Conservation (phyloP, 2,329 filamentous ascomycete species). For the Aspergillus quadricinctus region DNA sequence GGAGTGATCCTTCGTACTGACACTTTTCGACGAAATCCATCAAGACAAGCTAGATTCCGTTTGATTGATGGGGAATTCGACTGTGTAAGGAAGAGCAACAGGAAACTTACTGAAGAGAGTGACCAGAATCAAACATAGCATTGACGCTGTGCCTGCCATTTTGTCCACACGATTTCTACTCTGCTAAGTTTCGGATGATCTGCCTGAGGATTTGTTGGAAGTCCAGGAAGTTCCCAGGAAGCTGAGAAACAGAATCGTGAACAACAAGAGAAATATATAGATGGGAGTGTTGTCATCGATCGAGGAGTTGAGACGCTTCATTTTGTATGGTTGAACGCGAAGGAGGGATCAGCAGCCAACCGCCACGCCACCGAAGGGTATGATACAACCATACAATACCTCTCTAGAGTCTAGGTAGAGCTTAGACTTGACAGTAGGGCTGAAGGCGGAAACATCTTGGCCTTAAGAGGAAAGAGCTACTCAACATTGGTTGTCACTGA, state of each 20-base stretch:
- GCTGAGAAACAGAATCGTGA: slow-evolving; percentile 23
- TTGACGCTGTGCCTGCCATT: slow-evolving; percentile 34
- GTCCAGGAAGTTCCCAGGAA: slow-evolving; percentile 18
- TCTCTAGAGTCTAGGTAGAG: too few species aligned
- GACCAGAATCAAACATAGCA: slow-evolving; percentile 43
- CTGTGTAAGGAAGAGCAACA: not conserved
- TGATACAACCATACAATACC: not conserved
- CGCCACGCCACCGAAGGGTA: slow-evolving; percentile 15
- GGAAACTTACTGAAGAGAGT: slow-evolving; percentile 42
- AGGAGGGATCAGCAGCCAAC: slow-evolving; percentile 12
- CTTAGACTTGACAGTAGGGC: not conserved
- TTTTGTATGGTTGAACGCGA: slow-evolving; percentile 5
- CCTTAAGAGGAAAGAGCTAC: not conserved
- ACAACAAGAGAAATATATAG: slow-evolving; percentile 25
- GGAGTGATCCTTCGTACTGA: not conserved
- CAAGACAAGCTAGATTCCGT: not conserved
- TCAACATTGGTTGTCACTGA: slow-evolving; percentile 6
- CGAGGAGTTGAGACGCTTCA: slow-evolving; percentile 22
- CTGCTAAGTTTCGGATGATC: slow-evolving; percentile 1
- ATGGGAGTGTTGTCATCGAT: slow-evolving; percentile 23
- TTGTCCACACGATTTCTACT: slow-evolving; percentile 4
- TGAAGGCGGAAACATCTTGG: not conserved
- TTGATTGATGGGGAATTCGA: not conserved
- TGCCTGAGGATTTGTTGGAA: slow-evolving; percentile 10
- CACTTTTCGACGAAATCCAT: not conserved